Evolutionary conservation across 768 basidiomycete species (phyloP).

Genomic region (Coprinopsis marcescibilis): DNA sequence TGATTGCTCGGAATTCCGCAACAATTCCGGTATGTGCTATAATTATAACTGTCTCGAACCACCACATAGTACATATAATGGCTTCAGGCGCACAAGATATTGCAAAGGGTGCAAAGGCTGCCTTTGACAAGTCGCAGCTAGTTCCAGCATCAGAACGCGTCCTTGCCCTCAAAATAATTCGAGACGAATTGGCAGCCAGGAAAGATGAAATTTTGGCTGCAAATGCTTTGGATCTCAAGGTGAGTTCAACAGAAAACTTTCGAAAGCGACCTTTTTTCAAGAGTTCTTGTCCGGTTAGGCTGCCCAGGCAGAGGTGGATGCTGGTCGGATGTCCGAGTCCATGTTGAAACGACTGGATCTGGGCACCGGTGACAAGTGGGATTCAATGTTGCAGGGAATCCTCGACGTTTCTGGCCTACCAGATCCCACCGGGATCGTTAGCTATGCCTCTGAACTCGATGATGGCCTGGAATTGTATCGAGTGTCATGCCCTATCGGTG

Average conservation of each 20-base stretch:
- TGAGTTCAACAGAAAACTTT: constrained; percentile 22
- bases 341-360: constrained; percentile 86
- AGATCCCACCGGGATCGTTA: constrained; percentile 81
- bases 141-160: constrained; percentile 63
- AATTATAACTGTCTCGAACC: background rate
- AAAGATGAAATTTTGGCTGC: constrained; percentile 72
- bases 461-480: constrained; percentile 85
- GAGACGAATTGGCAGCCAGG: constrained; percentile 53
- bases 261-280: background rate
- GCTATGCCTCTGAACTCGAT: constrained; percentile 88
- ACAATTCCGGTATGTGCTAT: constrained; percentile 1
- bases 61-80: constrained; percentile 13
- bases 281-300: constrained; percentile 37
- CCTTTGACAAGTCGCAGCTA: constrained; percentile 86
- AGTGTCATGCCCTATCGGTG: constrained; percentile 94
- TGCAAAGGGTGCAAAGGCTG: constrained; percentile 72
- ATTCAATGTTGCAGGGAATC: constrained; percentile 88
- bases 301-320: constrained; percentile 70
- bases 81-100: constrained; percentile 37
- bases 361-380: constrained; percentile 80
- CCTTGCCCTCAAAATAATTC: constrained; percentile 66
- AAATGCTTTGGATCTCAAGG: constrained; percentile 77
- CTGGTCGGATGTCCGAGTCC: constrained; percentile 78
- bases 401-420: constrained; percentile 79
- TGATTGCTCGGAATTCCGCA: constrained; percentile 5